Base-by-base conservation (phyloP, 2,329 filamentous ascomycete genomes). In the Phialophora expanda region DNA sequence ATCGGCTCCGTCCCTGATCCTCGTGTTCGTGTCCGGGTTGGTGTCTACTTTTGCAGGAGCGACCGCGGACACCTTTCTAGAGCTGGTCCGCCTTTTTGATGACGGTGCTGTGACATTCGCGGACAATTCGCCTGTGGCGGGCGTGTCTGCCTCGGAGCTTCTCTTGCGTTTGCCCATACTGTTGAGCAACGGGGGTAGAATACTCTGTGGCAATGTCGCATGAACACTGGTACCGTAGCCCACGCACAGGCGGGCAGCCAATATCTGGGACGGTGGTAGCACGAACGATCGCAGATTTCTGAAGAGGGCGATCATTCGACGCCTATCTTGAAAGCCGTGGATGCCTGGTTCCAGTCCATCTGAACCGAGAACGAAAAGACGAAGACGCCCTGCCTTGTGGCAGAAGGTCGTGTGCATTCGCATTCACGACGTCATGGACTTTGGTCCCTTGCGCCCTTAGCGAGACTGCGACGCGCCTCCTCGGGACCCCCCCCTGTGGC, bases 21-120 rank as follows among this genome's bases (percentile, higher is more conserved):
- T 65, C 7, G 64, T 58, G 64, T 74, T 73, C n/a, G 72, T 70
- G 54, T 75, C 57, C 12, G 74, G 73, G 68, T 76, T 71, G 3
- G 69, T 69, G 24, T 72, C 73, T 17, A 71, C 66, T 8, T 69
- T 62, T 3, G 71, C 62, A 50, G 72, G 59, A 34, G 62, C 62
- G 8, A 57, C 44, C 30, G 71, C 66, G 12, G 68, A 69, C 4
- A 66, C 62, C 60, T 62, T 71, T 20, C 68, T 67, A 28, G 67
- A 66, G 53, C 70, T 73, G 12, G 69, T 71, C 53, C 72, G 68
- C 64, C 73, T 66, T 30, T 62, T 56, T 32, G 67, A 62, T 4
- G 38, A 20, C 14, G 38, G 38, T 20, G 24, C 24, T 2, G 24
- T 24, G 24, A 24, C 24, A 24, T 24, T 24, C 24, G 24, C 24